phyloP scores from a whole-genome alignment of 2,329 filamentous ascomycete genomes.

The Curvularia eragrostidis region DNA sequence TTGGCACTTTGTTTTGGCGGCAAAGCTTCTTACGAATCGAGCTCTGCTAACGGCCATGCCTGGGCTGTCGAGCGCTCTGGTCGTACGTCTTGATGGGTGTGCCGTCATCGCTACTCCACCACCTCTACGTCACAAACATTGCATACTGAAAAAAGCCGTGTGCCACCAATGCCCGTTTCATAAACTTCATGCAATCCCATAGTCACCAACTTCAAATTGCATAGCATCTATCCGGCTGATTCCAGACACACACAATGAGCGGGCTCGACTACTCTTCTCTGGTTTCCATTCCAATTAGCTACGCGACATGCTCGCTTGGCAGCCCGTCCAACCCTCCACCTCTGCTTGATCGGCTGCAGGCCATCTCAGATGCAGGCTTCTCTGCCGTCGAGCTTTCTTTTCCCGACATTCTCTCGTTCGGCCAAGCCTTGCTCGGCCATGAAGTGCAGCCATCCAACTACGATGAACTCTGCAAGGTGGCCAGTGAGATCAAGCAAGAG shows the following conservation, averaged over 20 bases:
- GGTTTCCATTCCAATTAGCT: conserved; percentile 57
- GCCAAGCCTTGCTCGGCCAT: conserved; percentile 58
- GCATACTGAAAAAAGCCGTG: conserved; percentile 19
- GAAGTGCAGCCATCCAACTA: conserved; percentile 66
- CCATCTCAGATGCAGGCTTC: conserved; percentile 71
- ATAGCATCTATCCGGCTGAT: not conserved
- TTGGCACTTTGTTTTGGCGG: not conserved
- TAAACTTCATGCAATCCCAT: not conserved
- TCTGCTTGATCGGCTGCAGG: conserved; percentile 66
- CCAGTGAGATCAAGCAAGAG: conserved; percentile 61
- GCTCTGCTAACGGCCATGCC: not conserved
- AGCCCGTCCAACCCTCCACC: conserved; percentile 52
- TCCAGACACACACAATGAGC: conserved; percentile 35
- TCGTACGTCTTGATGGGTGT: conserved; percentile 1
- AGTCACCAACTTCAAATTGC: not conserved
- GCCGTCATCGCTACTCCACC: conserved; percentile 25
- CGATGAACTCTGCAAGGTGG: conserved; percentile 62
- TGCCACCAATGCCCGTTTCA: conserved; percentile 5
- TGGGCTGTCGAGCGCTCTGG: not conserved
- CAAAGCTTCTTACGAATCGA: not conserved
- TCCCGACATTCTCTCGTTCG: conserved; percentile 72
- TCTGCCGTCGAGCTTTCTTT: conserved; percentile 75
- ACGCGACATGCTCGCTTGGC: conserved; percentile 64
- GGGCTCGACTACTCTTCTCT: conserved; percentile 45
- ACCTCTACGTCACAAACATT: conserved; percentile 34